These are phyloP conservation scores for Ephemerocybe angulata DNA, from an alignment of 768 basidiomycete genomes.

Conservation along the genomic window DNA sequence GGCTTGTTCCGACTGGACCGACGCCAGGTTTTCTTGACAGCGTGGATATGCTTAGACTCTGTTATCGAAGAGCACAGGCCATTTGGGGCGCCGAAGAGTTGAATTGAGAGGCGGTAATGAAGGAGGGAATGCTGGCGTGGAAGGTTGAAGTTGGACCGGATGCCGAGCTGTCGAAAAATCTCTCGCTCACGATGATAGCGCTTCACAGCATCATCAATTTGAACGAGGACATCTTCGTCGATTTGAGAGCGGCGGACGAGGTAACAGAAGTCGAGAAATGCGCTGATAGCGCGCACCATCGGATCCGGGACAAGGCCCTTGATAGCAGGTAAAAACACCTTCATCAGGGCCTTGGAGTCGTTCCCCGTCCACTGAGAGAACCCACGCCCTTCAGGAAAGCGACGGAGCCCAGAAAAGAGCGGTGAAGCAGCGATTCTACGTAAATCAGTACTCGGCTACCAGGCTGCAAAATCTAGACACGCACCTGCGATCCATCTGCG, in stretches of 20 bases:
- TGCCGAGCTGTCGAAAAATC: background rate
- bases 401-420: constrained; percentile 17
- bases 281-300: constrained; percentile 18
- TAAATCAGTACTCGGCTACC: too few relatives aligned
- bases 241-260: constrained; percentile 17
- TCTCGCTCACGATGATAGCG: background rate
- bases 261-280: constrained; percentile 33
- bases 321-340: constrained; percentile 22
- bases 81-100: constrained; percentile 12
- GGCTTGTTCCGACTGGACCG: constrained; percentile 14
- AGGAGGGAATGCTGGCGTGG: constrained; percentile 8
- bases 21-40: constrained; percentile 11
- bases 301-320: constrained; percentile 12
- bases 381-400: constrained; percentile 24
- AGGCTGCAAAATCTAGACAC: background rate
- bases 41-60: constrained; percentile 19
- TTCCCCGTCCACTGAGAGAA: constrained; percentile 36
- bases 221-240: background rate
- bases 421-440: constrained; percentile 19
- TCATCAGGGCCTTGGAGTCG: constrained; percentile 36
- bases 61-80: constrained; percentile 19
- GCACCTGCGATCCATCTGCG: constrained; percentile 7
- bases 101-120: constrained; percentile 8
- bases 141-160: background rate
- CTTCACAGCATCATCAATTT: background rate